Evolutionary conservation across 1,139 yeast genomes (phyloP), one percentile per base, ranked within the genome.

Genomic region (Magnusiomyces magnusii): DNA sequence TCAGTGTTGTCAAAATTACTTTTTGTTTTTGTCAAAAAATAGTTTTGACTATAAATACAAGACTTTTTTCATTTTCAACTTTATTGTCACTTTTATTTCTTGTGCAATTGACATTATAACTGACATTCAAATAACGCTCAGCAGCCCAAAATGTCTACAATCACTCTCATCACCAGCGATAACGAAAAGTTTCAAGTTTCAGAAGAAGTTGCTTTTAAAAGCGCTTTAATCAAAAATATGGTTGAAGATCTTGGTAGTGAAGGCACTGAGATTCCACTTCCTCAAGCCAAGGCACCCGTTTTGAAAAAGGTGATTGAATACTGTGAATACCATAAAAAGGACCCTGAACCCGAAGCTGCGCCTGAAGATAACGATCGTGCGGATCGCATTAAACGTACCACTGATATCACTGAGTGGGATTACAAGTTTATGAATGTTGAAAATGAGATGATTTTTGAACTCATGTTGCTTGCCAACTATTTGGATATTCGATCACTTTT

Each of bases 361-460:
- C 53, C 53, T n/a, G 39, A 28, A 28, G 27, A 52, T 10, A 36
- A 42, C 23, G 56, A 53, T 13, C 27, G 21, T 2, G 15, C 90
- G 2, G 75, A 72, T 56, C 67, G 73, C 42, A 65, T 69, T 58
- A 68, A 68, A 60, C 66, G 69, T 60, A 69, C 68, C 55, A 62
- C 72, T 31, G 78, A 77, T 59, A 76, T 93, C 59, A 93, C 88
- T 65, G 95, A 92, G 60, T 93, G 99, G 99, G 99, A 93, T 75
- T 89, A 89, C 73, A 90, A 87, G 71, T 93, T 92, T 73, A 81
- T 93, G 71, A 89, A 90, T 67, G 97, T 95, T 51, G 99, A 93
- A 74, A 98, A 93, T 74, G 98, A 93, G 71, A 91, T 93, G 97
- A 82, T 93, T 65, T 93, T 92, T 70, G 99, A 93, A 72, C 93